Percentiles rank a stretch among this genome's conserved stretches.
Conservation (phyloP, 75 land plant species). For the Chamaecyparis obtusa region DNA sequence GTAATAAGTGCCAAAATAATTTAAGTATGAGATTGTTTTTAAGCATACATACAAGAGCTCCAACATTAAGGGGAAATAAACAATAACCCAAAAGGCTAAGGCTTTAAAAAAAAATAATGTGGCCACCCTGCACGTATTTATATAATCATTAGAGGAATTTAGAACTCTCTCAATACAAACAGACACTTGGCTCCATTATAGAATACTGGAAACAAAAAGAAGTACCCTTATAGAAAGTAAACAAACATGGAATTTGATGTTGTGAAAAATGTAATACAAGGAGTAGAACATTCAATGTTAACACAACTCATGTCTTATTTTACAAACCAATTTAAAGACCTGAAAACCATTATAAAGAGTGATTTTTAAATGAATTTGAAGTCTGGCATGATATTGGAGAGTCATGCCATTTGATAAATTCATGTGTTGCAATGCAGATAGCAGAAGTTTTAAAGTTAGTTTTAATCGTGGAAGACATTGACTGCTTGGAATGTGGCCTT, state of each 20-base stretch:
- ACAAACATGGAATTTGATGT: background rate
- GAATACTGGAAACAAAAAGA: background rate
- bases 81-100: slow-evolving; percentile 94
- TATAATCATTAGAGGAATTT: background rate
- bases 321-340: too few species aligned
- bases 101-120: slow-evolving; percentile 96
- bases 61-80: slow-evolving; percentile 88
- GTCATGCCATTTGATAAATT: too few species aligned
- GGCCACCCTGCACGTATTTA: slow-evolving; percentile 67
- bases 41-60: slow-evolving; percentile 83
- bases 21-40: slow-evolving; percentile 65
- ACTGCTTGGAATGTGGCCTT: too few species aligned
- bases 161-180: background rate
- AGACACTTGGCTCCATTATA: background rate
- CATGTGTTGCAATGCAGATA: too few species aligned
- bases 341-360: too few species aligned
- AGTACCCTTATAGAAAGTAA: background rate
- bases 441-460: too few species aligned
- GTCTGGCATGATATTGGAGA: too few species aligned
- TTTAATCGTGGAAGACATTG: too few species aligned
- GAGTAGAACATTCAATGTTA: slow-evolving; percentile 89
- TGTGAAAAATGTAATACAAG: slow-evolving; percentile 44
- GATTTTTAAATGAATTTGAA: too few species aligned
- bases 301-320: too few species aligned
- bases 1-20: slow-evolving; percentile 73